Percentiles rank a stretch among this genome's conserved stretches.
Evolutionary conservation across 225 moss, liverwort and hornwort species (phyloP).

Genomic region (Marchantia paleacea): DNA sequence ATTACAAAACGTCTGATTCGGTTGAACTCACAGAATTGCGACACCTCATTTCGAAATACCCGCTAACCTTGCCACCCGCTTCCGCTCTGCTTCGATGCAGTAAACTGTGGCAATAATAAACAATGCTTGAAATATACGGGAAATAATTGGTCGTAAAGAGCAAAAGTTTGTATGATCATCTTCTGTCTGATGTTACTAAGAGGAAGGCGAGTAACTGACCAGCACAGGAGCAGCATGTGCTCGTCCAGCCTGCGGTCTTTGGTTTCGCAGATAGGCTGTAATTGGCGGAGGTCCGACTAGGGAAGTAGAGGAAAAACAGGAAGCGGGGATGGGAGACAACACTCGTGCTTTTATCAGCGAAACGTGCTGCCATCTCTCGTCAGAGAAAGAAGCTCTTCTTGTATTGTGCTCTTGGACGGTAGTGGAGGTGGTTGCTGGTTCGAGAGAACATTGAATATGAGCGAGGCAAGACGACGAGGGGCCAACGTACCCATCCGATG

Average conservation of each 20-base stretch:
- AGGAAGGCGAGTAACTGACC: background rate
- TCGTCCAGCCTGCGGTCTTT: background rate
- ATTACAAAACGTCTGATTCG: too few relatives aligned
- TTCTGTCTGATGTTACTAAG: background rate
- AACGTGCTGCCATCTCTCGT: background rate
- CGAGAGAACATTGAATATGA: background rate
- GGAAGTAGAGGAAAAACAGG: background rate
- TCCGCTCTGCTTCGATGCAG: too few relatives aligned
- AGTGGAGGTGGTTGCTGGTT: background rate
- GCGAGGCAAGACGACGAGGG: background rate
- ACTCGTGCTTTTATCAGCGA: background rate
- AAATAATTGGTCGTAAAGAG: background rate
- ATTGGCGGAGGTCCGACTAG: background rate
- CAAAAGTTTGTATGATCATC: background rate
- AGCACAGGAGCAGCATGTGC: background rate
- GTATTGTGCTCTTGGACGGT: background rate
- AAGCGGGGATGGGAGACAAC: background rate
- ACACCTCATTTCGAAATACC: too few relatives aligned
- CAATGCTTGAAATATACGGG: too few relatives aligned
- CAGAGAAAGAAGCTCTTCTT: background rate
- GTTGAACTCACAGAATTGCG: too few relatives aligned
- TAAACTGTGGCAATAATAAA: too few relatives aligned
- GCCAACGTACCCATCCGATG: background rate
- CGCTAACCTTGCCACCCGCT: too few relatives aligned
- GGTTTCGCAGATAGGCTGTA: background rate